These are phyloP conservation scores for Coccomyxa subellipsoidea DNA, from an alignment of 163 green algal species.

Conservation along the genomic window DNA sequence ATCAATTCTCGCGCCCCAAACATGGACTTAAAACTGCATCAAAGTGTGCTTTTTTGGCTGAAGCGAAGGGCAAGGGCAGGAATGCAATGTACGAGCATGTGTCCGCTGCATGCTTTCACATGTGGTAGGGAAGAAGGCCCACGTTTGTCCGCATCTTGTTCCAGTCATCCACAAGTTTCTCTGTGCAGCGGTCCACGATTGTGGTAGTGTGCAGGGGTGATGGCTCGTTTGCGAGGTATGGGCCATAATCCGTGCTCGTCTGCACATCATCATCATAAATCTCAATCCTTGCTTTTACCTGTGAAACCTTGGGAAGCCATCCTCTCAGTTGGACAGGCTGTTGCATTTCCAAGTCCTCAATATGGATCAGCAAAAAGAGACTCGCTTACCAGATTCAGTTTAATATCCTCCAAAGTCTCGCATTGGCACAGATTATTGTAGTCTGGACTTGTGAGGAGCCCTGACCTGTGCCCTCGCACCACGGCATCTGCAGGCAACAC, in stretches of 20 bases:
- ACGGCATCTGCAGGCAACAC: slow-evolving; percentile 80
- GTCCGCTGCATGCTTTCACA: background rate
- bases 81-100: too few species aligned
- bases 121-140: background rate
- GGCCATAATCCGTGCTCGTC: slow-evolving; percentile 84
- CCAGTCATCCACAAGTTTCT: slow-evolving; percentile 97
- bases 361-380: too few species aligned
- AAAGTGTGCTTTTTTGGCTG: background rate
- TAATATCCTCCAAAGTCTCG: slow-evolving; percentile 97
- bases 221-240: slow-evolving; percentile 85
- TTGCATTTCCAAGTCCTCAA: too few species aligned
- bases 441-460: slow-evolving; percentile 84
- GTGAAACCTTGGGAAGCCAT: too few species aligned
- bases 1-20: too few species aligned
- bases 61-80: background rate
- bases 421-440: slow-evolving; percentile 98
- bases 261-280: too few species aligned
- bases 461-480: slow-evolving; percentile 85
- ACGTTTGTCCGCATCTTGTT: slow-evolving; percentile 79
- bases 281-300: too few species aligned
- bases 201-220: slow-evolving; percentile 88
- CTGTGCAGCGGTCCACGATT: slow-evolving; percentile 92
- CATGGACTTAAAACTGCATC: too few species aligned
- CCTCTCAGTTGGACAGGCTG: too few species aligned
- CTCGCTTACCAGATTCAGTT: slow-evolving; percentile 92